These are phyloP conservation scores for Penicillium hesseltinei DNA, from an alignment of 2,329 filamentous ascomycete species.

Conservation along the genomic window DNA sequence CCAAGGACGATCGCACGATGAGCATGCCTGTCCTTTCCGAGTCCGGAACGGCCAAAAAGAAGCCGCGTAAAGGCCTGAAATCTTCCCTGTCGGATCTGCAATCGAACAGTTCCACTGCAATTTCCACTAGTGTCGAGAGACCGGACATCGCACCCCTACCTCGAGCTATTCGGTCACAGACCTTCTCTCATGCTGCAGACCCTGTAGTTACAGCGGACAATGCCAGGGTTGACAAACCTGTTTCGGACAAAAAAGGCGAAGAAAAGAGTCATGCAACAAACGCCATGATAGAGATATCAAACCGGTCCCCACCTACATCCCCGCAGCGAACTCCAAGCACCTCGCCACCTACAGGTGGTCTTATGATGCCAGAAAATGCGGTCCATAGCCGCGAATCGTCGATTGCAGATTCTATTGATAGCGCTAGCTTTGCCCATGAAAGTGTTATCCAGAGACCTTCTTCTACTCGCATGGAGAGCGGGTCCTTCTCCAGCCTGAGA, in stretches of 20 bases:
- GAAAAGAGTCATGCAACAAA: conserved; percentile 60
- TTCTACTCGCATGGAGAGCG: conserved; percentile 28
- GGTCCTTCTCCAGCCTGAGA: conserved; percentile 23
- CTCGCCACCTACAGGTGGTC: conserved; percentile 41
- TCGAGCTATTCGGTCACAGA: conserved; percentile 59
- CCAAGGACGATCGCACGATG: conserved; percentile 36
- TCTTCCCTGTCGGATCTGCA: conserved; percentile 24
- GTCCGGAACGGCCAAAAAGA: conserved; percentile 21
- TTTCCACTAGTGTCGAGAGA: conserved; percentile 34
- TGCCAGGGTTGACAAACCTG: conserved; percentile 64
- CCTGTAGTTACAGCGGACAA: conserved; percentile 67
- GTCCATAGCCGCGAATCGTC: conserved; percentile 49
- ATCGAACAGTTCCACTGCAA: conserved; percentile 18
- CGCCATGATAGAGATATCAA: conserved; percentile 68
- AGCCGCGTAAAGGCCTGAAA: conserved; percentile 30
- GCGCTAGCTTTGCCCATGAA: conserved; percentile 19
- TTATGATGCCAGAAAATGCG: conserved; percentile 37
- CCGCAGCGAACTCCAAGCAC: conserved; percentile 50
- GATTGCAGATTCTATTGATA: conserved; percentile 47
- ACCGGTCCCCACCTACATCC: conserved; percentile 57
- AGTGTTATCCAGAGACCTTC: conserved; percentile 28
- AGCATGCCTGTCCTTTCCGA: conserved; percentile 35
- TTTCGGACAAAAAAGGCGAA: conserved; percentile 54
- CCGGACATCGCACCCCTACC: conserved; percentile 48
- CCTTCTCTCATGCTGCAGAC: conserved; percentile 61